These are phyloP conservation scores for Fraxinus angustifolia DNA, from an alignment of 305 asterid genomes.

Conservation along the genomic window DNA sequence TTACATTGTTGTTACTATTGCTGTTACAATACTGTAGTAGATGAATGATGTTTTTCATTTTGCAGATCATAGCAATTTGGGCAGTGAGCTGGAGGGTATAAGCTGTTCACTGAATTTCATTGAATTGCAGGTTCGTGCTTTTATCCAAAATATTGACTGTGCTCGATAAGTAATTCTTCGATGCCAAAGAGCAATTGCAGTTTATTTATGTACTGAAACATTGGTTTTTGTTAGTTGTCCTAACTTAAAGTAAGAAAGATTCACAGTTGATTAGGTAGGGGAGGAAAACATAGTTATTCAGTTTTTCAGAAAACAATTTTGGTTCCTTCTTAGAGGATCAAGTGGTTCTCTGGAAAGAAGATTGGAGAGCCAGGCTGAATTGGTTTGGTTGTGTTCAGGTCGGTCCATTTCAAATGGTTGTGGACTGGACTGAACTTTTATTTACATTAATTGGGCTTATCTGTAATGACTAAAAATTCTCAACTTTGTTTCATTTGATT, in stretches of 20 bases:
- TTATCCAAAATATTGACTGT: slow-evolving; percentile 12
- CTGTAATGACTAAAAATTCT: not conserved
- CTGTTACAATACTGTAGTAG: not conserved
- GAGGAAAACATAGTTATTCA: not conserved
- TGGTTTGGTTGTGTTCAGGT: not conserved
- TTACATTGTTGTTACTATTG: not conserved
- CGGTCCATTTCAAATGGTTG: not conserved
- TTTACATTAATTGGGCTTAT: not conserved
- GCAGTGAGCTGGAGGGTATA: slow-evolving; percentile 56
- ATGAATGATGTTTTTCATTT: slow-evolving; percentile 5
- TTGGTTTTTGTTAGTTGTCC: not conserved
- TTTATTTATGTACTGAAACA: slow-evolving; percentile 8
- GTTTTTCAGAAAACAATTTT: not conserved
- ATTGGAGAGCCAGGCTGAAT: not conserved
- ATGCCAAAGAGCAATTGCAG: slow-evolving; percentile 11
- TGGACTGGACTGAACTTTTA: not conserved
- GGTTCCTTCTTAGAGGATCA: not conserved
- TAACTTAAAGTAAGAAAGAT: not conserved
- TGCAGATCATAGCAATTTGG: slow-evolving; percentile 56
- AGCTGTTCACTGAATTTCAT: slow-evolving; percentile 49
- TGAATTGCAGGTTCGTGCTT: slow-evolving; percentile 56
- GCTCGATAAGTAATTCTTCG: slow-evolving; percentile 9
- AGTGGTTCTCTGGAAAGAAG: not conserved
- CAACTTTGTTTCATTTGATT: not conserved
- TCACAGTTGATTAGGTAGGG: not conserved